Conservation (phyloP, 83 land plant genomes). For the Isoetes engelmannii region DNA sequence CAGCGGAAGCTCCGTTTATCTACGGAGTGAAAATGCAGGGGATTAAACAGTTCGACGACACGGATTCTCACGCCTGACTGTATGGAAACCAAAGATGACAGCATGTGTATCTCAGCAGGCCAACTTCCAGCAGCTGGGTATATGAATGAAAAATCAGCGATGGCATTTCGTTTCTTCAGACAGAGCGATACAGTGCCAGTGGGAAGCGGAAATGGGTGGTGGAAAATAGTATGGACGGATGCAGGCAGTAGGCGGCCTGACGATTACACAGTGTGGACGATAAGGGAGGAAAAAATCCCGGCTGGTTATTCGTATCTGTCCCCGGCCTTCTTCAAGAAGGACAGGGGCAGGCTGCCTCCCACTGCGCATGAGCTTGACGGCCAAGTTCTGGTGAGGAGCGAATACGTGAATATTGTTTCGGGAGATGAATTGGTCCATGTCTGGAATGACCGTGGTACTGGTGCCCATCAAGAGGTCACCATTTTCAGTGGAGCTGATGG, state of each 20-base stretch:
- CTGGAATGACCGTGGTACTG: not conserved
- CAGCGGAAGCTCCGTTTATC: too few species aligned
- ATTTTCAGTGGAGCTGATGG: not conserved
- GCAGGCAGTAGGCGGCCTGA: not conserved
- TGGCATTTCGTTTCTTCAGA: not conserved
- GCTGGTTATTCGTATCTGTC: not conserved
- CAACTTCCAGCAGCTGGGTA: not conserved
- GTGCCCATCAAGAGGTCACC: slow-evolving; percentile 2
- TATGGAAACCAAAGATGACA: not conserved
- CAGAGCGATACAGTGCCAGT: not conserved
- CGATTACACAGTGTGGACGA: slow-evolving; percentile 2
- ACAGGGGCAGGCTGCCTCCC: not conserved
- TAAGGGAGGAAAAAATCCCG: slow-evolving; percentile 2
- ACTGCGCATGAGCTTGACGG: not conserved
- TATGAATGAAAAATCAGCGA: not conserved
- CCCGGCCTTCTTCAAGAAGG: slow-evolving; percentile 12
- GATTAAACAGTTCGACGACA: not conserved
- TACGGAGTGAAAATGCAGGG: not conserved
- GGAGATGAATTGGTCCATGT: not conserved
- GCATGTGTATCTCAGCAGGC: not conserved
- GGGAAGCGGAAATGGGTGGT: not conserved
- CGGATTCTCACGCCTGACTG: not conserved
- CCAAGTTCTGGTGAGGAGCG: slow-evolving; percentile 1
- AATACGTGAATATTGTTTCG: not conserved
- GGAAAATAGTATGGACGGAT: not conserved